phyloP scores from a whole-genome alignment of 331 rosid species.

The Telfairia occidentalis region DNA sequence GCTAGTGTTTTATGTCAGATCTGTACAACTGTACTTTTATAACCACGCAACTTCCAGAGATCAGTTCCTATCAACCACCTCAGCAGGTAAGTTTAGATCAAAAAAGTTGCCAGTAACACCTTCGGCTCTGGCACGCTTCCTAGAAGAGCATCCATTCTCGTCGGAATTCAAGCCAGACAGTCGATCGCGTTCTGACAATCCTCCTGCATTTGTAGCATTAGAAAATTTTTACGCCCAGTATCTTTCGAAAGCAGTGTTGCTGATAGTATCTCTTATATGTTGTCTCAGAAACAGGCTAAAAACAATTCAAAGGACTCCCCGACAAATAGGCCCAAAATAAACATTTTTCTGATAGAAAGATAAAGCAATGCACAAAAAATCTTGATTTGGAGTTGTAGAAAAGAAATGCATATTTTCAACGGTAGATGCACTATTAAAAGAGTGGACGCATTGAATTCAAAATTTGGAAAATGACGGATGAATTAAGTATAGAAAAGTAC shows the following conservation, averaged over 20 bases:
- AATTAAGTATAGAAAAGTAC: constrained; percentile 7
- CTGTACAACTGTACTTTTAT: constrained; percentile 46
- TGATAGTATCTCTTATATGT: background rate
- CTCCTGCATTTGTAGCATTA: constrained; percentile 51
- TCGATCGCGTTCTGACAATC: constrained; percentile 40
- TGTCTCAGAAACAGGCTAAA: background rate
- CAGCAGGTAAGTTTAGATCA: constrained; percentile 95
- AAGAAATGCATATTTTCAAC: background rate
- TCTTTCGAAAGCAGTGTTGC: background rate
- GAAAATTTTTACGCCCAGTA: constrained; percentile 11
- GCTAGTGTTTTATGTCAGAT: constrained; percentile 42
- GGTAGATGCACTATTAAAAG: background rate
- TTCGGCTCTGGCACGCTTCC: constrained; percentile 72
- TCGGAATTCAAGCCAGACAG: constrained; percentile 66
- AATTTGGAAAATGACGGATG: background rate
- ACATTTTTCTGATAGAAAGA: background rate
- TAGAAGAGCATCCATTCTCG: constrained; percentile 57
- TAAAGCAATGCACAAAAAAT: background rate
- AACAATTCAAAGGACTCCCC: background rate
- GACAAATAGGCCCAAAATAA: background rate
- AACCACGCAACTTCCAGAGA: constrained; percentile 29
- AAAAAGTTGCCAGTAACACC: constrained; percentile 50
- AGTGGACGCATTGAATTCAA: background rate
- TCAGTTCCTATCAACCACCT: constrained; percentile 65
- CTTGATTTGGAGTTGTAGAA: background rate